Conservation (phyloP, 2,329 filamentous ascomycete species). For the Onygena corvina region DNA sequence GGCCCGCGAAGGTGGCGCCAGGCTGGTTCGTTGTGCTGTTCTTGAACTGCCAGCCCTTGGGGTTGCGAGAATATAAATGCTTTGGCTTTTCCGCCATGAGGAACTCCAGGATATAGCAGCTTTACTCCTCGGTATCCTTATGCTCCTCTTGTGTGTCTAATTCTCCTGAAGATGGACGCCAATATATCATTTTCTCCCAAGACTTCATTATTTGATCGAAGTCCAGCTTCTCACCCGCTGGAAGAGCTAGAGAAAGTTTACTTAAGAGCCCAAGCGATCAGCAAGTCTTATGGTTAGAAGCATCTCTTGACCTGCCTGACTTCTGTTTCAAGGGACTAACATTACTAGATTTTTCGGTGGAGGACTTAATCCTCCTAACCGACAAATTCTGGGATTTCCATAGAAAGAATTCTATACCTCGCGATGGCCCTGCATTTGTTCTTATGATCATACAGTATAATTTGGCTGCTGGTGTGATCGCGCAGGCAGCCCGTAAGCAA, state of each 20-base stretch:
- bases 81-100: too few relatives aligned
- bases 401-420: neutral
- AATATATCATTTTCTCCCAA: neutral
- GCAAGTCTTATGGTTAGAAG: neutral
- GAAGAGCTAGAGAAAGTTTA: slow-evolving; percentile 2
- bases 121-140: too few relatives aligned
- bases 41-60: too few relatives aligned
- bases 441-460: slow-evolving; percentile 9
- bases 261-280: neutral
- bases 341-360: slow-evolving; percentile 1
- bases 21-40: too few relatives aligned
- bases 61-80: too few relatives aligned
- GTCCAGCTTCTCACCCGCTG: neutral
- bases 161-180: neutral
- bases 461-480: neutral
- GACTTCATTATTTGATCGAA: neutral
- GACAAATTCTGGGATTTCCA: slow-evolving; percentile 8
- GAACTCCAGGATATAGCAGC: too few relatives aligned
- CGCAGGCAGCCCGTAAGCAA: neutral
- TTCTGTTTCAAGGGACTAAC: neutral
- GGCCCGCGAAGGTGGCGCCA: too few relatives aligned
- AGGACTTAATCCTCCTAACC: neutral
- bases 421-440: neutral
- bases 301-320: neutral
- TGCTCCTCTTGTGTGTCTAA: too few relatives aligned